Percentiles rank a stretch among this genome's conserved stretches.
Conservation (phyloP, 306 rosid genomes). For the Abrus pulchellus region DNA sequence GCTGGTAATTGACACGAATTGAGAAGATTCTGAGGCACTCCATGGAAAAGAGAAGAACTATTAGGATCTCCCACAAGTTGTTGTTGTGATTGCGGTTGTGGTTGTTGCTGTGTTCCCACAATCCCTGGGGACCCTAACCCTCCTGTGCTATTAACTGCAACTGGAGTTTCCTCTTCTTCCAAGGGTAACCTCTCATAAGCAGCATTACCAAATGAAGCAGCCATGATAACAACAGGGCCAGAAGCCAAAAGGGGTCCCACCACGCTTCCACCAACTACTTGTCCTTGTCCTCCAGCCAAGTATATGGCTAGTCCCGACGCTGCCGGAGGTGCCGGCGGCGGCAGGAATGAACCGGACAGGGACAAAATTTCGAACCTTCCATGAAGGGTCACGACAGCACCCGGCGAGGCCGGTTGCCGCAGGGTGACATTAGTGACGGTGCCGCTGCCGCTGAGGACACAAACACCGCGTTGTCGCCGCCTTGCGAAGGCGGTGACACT, state of each 20-base stretch:
- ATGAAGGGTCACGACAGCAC: constrained; percentile 84
- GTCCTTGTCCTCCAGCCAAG: constrained; percentile 91
- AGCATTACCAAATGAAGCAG: constrained; percentile 93
- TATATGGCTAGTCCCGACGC: constrained; percentile 86
- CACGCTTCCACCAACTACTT: constrained; percentile 88
- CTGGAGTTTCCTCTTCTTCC: constrained; percentile 72
- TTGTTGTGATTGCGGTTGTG: constrained; percentile 50
- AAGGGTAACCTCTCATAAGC: constrained; percentile 93
- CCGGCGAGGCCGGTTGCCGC: constrained; percentile 84
- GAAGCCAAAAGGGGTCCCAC: constrained; percentile 84
- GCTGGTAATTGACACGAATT: constrained; percentile 86
- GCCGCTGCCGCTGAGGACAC: constrained; percentile 87
- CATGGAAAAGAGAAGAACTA: constrained; percentile 63
- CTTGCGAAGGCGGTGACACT: constrained; percentile 75
- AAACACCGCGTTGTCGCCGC: constrained; percentile 82
- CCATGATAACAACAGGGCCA: constrained; percentile 90
- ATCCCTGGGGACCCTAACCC: constrained; percentile 72
- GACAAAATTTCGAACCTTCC: constrained; percentile 93
- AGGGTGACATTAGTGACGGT: constrained; percentile 89
- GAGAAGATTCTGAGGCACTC: constrained; percentile 84
- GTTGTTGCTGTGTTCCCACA: constrained; percentile 55
- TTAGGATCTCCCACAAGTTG: constrained; percentile 69
- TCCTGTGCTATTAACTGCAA: constrained; percentile 48
- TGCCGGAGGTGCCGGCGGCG: constrained; percentile 87
- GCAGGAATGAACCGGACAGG: constrained; percentile 83